Percentiles rank a stretch among this genome's conserved stretches.
These are phyloP conservation scores for Solanum etuberosum DNA, from an alignment of 257 asterid genomes.

Conservation along the genomic window DNA sequence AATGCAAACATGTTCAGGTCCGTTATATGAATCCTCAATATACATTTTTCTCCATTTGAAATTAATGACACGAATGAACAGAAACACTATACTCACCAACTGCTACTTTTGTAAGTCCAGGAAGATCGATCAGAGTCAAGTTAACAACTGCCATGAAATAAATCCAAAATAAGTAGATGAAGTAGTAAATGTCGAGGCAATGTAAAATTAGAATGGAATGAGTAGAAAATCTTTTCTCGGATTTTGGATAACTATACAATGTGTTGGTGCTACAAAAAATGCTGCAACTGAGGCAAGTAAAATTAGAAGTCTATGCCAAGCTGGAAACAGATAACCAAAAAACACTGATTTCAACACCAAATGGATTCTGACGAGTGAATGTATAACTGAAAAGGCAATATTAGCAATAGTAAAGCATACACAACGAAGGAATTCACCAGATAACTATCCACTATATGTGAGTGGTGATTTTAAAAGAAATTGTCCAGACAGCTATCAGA, in stretches of 20 bases:
- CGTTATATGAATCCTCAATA: neutral
- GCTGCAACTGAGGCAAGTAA: neutral
- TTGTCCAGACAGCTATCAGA: neutral
- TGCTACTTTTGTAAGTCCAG: slow-evolving; percentile 97
- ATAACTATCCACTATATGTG: neutral
- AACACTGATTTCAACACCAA: neutral
- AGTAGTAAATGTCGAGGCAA: neutral
- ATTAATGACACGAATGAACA: neutral
- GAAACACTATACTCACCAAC: slow-evolving; percentile 55
- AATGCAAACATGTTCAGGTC: neutral
- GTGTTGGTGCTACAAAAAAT: neutral
- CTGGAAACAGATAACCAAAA: neutral
- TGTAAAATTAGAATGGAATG: neutral
- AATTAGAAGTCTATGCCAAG: neutral
- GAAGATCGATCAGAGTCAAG: slow-evolving; percentile 91
- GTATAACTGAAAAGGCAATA: neutral
- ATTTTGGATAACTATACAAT: neutral
- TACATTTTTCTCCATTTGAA: neutral
- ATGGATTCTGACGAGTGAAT: neutral
- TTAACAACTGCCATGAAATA: slow-evolving; percentile 65
- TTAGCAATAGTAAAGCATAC: neutral
- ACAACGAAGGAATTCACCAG: neutral
- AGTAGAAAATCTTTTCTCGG: neutral
- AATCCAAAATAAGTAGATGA: neutral
- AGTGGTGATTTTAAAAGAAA: neutral